A percentile compares a stretch with the other conserved stretches of the same genome.
phyloP scores from a whole-genome alignment of 2,329 filamentous ascomycete species.

The Chaetomium sp. region DNA sequence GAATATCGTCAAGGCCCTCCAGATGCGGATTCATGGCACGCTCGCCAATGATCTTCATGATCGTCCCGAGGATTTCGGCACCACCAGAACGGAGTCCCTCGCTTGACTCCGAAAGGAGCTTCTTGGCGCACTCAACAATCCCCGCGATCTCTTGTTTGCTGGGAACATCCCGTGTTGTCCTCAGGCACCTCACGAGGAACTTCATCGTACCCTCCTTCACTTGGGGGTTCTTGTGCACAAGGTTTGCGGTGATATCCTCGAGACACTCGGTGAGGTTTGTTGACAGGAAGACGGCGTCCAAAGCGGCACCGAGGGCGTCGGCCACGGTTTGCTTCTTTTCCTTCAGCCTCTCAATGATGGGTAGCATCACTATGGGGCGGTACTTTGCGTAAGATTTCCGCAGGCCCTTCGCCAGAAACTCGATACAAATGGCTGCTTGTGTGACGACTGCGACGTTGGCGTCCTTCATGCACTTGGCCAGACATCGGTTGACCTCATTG shows the following conservation, averaged over 20 bases:
- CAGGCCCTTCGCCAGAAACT: constrained; percentile 83
- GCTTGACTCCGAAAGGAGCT: constrained; percentile 85
- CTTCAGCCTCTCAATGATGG: constrained; percentile 93
- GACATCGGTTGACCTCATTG: constrained; percentile 75
- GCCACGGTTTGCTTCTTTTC: constrained; percentile 92
- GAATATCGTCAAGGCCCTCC: constrained; percentile 91
- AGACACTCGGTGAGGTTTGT: constrained; percentile 81
- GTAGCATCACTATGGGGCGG: constrained; percentile 75
- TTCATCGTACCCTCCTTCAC: constrained; percentile 95
- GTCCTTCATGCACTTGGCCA: constrained; percentile 98
- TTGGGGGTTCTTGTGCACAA: constrained; percentile 95
- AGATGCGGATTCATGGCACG: constrained; percentile 91
- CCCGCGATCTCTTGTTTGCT: constrained; percentile 78
- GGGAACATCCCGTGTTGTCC: constrained; percentile 80
- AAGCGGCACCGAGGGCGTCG: constrained; percentile 81
- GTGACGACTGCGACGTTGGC: constrained; percentile 95
- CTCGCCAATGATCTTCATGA: constrained; percentile 99
- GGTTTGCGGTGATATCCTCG: constrained; percentile 83
- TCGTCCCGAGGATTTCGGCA: constrained; percentile 85
- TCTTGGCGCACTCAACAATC: constrained; percentile 87
- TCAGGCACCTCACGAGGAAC: constrained; percentile 86
- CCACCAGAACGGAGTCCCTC: constrained; percentile 84
- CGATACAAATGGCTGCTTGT: constrained; percentile 89
- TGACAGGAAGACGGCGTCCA: constrained; percentile 68
- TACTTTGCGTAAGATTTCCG: constrained; percentile 79